phyloP scores from a whole-genome alignment of 441 rosid genomes.

The Populus hybrid region DNA sequence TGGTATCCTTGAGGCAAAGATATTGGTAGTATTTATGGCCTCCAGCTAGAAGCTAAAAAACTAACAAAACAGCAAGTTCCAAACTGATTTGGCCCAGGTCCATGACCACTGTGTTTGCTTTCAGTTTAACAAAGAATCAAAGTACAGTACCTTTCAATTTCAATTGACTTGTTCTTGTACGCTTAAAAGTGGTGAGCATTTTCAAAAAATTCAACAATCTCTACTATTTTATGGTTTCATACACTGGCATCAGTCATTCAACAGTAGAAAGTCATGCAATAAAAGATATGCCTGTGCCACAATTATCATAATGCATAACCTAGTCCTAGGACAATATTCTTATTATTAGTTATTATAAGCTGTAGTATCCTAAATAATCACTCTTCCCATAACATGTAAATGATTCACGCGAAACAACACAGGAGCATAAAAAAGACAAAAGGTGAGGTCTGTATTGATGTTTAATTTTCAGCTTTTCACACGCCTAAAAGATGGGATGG shows the following conservation, averaged over 20 bases:
- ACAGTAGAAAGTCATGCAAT: not conserved
- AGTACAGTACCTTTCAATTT: not conserved
- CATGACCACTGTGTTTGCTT: not conserved
- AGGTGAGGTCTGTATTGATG: not conserved
- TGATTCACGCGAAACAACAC: not conserved
- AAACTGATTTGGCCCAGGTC: conserved; percentile 2
- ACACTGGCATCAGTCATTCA: not conserved
- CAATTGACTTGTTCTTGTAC: not conserved
- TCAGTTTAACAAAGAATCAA: not conserved
- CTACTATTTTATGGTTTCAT: not conserved
- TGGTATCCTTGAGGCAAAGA: not conserved
- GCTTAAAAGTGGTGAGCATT: not conserved
- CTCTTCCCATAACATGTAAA: not conserved
- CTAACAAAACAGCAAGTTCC: not conserved
- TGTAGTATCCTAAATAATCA: not conserved
- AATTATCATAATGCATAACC: not conserved
- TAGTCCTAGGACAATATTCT: not conserved
- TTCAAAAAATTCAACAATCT: not conserved
- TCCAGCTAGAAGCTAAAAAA: not conserved
- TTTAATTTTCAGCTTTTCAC: not conserved
- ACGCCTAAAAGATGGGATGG: not conserved
- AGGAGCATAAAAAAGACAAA: not conserved
- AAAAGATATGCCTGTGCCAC: not conserved
- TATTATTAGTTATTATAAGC: not conserved
- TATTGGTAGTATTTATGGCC: not conserved